phyloP scores from a whole-genome alignment of 768 basidiomycete genomes.

The Cystofilobasidium ferigula region DNA sequence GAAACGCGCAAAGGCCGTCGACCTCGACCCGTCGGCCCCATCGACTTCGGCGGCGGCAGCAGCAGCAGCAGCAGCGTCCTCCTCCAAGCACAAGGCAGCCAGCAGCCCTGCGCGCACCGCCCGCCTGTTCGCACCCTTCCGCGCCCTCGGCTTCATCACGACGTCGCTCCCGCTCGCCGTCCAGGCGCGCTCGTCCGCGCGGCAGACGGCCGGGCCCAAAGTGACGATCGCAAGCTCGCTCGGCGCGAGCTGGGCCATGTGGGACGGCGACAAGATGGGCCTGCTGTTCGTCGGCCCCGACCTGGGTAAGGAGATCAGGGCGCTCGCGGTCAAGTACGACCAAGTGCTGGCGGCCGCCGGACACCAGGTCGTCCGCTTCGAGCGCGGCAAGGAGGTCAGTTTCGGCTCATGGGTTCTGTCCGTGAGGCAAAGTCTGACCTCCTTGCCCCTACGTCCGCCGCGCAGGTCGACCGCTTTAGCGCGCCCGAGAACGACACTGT shows the following conservation, averaged over 20 bases:
- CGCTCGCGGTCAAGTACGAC: neutral
- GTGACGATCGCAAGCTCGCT: constrained; percentile 77
- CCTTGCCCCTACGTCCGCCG: too few relatives aligned
- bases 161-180: constrained; percentile 80
- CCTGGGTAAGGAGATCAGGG: neutral
- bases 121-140: constrained; percentile 75
- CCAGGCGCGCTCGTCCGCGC: constrained; percentile 73
- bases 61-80: neutral
- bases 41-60: too few relatives aligned
- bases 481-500: constrained; percentile 21
- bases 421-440: too few relatives aligned
- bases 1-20: constrained; percentile 19
- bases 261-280: constrained; percentile 89
- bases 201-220: constrained; percentile 68
- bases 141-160: constrained; percentile 87
- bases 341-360: constrained; percentile 1
- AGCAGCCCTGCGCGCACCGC: constrained; percentile 20
- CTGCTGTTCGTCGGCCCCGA: constrained; percentile 69
- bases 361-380: constrained; percentile 1
- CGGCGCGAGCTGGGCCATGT: constrained; percentile 82
- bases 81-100: neutral
- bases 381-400: constrained; percentile 12
- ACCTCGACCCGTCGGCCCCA: too few relatives aligned
- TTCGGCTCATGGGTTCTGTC: too few relatives aligned
- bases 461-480: constrained; percentile 21